Conservation (phyloP, 2,329 filamentous ascomycete genomes). For the Huntiella bhutanensis region DNA sequence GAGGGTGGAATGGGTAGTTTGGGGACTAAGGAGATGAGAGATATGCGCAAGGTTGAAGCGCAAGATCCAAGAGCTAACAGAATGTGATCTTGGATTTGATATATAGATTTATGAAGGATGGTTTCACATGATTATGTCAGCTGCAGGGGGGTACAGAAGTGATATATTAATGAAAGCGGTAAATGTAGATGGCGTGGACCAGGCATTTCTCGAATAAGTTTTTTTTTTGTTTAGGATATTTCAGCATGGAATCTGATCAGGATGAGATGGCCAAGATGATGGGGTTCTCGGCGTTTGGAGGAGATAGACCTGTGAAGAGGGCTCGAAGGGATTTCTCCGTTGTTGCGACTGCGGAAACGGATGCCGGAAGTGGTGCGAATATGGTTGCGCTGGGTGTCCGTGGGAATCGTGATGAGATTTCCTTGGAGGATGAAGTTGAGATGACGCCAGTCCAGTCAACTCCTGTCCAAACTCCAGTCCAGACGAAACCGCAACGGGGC, state of each 20-base stretch:
- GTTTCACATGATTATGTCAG: no score
- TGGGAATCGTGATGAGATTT: background rate
- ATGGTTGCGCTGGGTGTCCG: background rate
- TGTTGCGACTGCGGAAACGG: constrained; percentile 17
- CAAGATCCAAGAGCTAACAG: constrained; percentile 59
- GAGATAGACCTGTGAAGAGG: constrained; percentile 40
- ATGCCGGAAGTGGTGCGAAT: background rate
- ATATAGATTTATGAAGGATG: no score
- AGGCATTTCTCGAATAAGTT: background rate
- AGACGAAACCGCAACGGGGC: constrained; percentile 14
- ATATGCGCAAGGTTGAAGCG: constrained; percentile 65
- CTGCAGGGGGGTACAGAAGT: no score
- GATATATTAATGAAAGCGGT: no score
- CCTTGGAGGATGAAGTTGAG: background rate
- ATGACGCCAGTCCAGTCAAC: background rate
- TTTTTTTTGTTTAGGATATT: background rate
- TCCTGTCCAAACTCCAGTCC: background rate
- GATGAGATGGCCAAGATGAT: constrained; percentile 45
- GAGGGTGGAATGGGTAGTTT: constrained; percentile 80
- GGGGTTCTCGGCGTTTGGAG: constrained; percentile 57
- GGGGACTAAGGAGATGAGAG: constrained; percentile 79
- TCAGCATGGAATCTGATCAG: constrained; percentile 14
- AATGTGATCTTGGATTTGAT: constrained; percentile 16
- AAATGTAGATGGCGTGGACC: no score
- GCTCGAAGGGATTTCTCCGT: constrained; percentile 19